These are phyloP conservation scores for Lathyrus sativus DNA, from an alignment of 306 rosid genomes.

Conservation along the genomic window DNA sequence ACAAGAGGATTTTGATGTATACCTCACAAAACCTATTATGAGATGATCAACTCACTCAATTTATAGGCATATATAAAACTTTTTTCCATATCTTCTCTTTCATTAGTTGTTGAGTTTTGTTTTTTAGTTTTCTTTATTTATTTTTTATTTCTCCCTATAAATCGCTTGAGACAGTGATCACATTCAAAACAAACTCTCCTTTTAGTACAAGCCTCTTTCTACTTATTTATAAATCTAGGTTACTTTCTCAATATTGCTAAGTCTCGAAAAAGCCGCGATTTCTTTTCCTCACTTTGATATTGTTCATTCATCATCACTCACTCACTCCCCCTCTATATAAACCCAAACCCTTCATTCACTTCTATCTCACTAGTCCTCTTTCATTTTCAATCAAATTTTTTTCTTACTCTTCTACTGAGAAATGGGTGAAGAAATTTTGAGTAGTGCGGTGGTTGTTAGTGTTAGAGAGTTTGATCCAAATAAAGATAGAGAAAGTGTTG, in stretches of 20 bases:
- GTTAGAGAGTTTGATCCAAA: conserved; percentile 71
- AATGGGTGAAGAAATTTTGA: conserved; percentile 32
- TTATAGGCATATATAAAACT: not conserved
- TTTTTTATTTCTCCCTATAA: not conserved
- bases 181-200: conserved; percentile 1
- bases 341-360: not conserved
- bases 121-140: not conserved
- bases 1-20: conserved; percentile 37
- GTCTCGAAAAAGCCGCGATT: conserved; percentile 40
- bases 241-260: conserved; percentile 43
- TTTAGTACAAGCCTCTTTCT: conserved; percentile 7
- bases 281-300: conserved; percentile 8
- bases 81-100: not conserved
- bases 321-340: conserved; percentile 24
- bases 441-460: conserved; percentile 9
- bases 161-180: conserved; percentile 1
- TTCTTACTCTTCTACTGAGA: too few relatives aligned
- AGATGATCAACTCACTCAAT: conserved; percentile 36
- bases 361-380: not conserved
- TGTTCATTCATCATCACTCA: too few relatives aligned
- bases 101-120: not conserved
- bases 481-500: conserved; percentile 58
- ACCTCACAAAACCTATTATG: conserved; percentile 28
- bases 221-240: not conserved
- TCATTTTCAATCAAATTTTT: not conserved